Percentiles rank a stretch among this genome's conserved stretches.
phyloP scores from a whole-genome alignment of 352 stramenopile species.

The Thalassiosira hispida region DNA sequence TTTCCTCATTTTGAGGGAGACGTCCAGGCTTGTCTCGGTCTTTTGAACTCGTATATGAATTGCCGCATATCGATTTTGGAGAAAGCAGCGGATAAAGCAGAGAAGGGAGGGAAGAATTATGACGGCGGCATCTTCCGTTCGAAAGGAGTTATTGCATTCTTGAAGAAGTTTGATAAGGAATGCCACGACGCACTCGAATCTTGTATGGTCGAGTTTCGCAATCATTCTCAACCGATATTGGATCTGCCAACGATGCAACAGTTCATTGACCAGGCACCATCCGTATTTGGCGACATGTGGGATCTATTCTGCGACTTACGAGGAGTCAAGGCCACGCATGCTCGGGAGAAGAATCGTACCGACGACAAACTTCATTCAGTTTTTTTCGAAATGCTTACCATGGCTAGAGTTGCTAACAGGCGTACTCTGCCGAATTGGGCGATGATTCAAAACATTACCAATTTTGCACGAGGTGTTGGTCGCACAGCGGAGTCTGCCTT shows the following conservation, averaged over 20 bases:
- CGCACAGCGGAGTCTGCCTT: neutral
- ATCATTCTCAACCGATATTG: neutral
- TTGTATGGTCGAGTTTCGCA: neutral
- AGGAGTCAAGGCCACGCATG: neutral
- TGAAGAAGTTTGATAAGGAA: neutral
- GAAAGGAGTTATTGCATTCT: neutral
- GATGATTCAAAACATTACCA: constrained; percentile 12
- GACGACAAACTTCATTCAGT: neutral
- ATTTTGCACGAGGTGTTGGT: constrained; percentile 18
- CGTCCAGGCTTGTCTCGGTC: neutral
- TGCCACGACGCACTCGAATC: neutral
- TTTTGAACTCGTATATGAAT: neutral
- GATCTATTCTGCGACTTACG: too few relatives aligned
- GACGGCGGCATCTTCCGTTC: neutral
- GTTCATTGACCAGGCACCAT: neutral
- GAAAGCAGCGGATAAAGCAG: neutral
- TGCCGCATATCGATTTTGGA: neutral
- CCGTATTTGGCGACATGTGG: too few relatives aligned
- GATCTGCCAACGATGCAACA: neutral
- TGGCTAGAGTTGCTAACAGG: neutral
- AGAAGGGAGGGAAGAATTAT: neutral
- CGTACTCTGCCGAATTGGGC: constrained; percentile 2
- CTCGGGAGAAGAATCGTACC: neutral
- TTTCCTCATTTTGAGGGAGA: neutral
- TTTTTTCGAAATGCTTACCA: constrained; percentile 12